Evolutionary conservation across 2,329 filamentous ascomycete genomes (phyloP), one percentile per base, ranked within the genome.

Genomic region (Claviceps africana): DNA sequence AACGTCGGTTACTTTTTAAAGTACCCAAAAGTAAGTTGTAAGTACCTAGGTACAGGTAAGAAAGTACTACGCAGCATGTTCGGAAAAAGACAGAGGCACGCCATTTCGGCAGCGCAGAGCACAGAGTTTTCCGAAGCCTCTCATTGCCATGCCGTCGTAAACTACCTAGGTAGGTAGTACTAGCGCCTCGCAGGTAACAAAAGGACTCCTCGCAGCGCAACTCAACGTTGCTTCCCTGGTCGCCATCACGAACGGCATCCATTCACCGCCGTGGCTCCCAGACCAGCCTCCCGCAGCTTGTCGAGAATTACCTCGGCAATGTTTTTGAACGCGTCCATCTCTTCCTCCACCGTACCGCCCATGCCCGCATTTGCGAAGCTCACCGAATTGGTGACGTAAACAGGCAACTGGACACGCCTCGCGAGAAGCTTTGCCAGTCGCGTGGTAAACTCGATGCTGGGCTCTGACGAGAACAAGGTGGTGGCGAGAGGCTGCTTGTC

Each of bases 331-430:
- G 85, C 88, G 63, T 91, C 88, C 82, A 96, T 90, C 70, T 97
- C 91, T 72, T 97, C 93, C 64, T 96, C 90, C 7, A 91, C 81
- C 0, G 82, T 86, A 21, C 88, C 85, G 10, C 88, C 88, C 61
- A 89, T 78, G 2, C 83, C 85, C 6, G 83, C 77, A 61, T 76
- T 81, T 15, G 79, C 78, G 56, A 96, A 81, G 58, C 83, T 88
- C 61, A 94, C 81, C 35, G 89, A 95, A 64, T 87, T 94, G 22
- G 87, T 87, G 19, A 97, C 87, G 65, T 96, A 97, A n/a, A 87
- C 83, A 0, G 89, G 89, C 56, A 82, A 78, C 33, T 76, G 72
- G 30, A 83, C 78, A 59, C 80, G 84, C 51, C 81, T 79, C n/a
- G 86, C 86, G 15, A 97, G 69, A 2, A 95, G 76, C 65, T 87